Percentiles rank a stretch among this genome's conserved stretches.
Conservation (phyloP, 495 filamentous ascomycete species). For the Aspergillus heteromorphus region DNA sequence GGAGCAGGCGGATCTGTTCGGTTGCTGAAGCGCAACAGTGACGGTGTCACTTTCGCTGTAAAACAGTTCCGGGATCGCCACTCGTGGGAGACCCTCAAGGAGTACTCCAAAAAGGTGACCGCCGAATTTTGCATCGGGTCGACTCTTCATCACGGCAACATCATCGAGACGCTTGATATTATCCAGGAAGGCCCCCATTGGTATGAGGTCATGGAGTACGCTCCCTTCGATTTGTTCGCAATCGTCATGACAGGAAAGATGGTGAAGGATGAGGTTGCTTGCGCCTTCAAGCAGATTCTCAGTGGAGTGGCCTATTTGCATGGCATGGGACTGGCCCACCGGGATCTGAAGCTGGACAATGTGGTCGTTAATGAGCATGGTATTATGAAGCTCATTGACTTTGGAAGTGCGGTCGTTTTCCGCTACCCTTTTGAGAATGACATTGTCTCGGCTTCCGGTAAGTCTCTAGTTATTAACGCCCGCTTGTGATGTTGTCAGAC, state of each 20-base stretch:
- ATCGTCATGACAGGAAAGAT: slow-evolving; percentile 99
- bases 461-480: slow-evolving; percentile 24
- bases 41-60: slow-evolving; percentile 89
- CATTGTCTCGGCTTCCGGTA: slow-evolving; percentile 81
- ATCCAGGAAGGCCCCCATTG: slow-evolving; percentile 90
- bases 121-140: slow-evolving; percentile 98
- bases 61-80: slow-evolving; percentile 95
- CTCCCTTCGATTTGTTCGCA: slow-evolving; percentile 94
- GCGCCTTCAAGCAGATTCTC: slow-evolving; percentile 89
- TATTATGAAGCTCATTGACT: slow-evolving; percentile 99
- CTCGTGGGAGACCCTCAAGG: slow-evolving; percentile 85
- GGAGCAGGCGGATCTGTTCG: slow-evolving; percentile 94
- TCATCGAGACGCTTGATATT: slow-evolving; percentile 97
- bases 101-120: slow-evolving; percentile 99
- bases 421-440: slow-evolving; percentile 95
- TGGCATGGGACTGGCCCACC: slow-evolving; percentile 90
- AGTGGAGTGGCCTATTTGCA: slow-evolving; percentile 97
- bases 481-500: background rate
- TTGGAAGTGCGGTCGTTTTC: slow-evolving; percentile 95
- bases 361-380: slow-evolving; percentile 94
- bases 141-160: slow-evolving; percentile 94
- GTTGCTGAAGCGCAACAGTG: slow-evolving; percentile 85
- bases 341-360: slow-evolving; percentile 96
- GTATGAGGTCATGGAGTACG: slow-evolving; percentile 99
- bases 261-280: slow-evolving; percentile 83